Percentiles rank a stretch among this genome's conserved stretches.
Conservation (phyloP, 225 moss, liverwort and hornwort genomes). For the Pseudoscleropodium purum region DNA sequence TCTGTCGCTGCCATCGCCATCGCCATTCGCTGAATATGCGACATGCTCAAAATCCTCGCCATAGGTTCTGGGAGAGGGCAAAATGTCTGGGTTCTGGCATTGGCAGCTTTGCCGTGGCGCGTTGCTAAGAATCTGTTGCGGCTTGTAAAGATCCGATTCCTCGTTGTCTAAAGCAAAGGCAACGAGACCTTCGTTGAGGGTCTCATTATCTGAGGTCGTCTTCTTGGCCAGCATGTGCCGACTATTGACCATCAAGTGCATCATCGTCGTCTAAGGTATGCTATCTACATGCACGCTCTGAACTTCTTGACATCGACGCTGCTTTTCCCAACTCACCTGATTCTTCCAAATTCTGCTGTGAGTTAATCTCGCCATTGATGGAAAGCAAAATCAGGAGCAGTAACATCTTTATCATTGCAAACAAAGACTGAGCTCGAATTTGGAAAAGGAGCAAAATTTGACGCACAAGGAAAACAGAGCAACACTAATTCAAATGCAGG, state of each 20-base stretch:
- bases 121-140: neutral
- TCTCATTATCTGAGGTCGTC: neutral
- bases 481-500: neutral
- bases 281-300: neutral
- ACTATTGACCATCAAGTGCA: constrained; percentile 16
- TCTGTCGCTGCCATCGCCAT: neutral
- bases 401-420: neutral
- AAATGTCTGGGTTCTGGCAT: neutral
- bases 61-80: neutral
- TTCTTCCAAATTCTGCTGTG: neutral
- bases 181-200: constrained; percentile 1
- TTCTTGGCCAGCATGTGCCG: constrained; percentile 2
- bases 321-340: neutral
- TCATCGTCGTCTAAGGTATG: constrained; percentile 6
- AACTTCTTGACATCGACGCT: neutral
- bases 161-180: neutral
- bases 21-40: neutral
- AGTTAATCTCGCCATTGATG: neutral
- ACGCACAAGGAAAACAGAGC: neutral
- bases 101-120: neutral
- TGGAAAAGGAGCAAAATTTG: neutral
- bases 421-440: neutral
- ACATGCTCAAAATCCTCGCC: constrained; percentile 4
- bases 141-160: neutral
- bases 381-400: neutral